Base-by-base conservation (phyloP, 257 asterid genomes). In the Nicotiana sylvestris region DNA sequence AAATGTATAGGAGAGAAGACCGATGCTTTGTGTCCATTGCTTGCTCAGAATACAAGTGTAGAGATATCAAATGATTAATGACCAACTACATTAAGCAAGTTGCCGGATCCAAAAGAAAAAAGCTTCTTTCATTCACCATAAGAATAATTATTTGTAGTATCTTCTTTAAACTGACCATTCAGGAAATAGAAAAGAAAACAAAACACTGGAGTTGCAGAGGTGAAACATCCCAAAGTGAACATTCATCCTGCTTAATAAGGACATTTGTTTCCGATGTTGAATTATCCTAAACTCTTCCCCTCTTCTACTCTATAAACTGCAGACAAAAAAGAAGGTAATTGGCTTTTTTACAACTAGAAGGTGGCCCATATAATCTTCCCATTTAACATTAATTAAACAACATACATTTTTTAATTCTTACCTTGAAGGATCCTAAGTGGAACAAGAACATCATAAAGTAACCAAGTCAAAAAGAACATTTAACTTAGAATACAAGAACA, bases 1-100 rank as follows among this genome's bases (percentile, higher is more conserved):
- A 92, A 92, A 95, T 76, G 99, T 90, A 84, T 92, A 94, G 18
- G 99, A 95, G 77, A 95, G 93, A 87, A 95, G 93, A 81, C 99
- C 99, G 82, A 95, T 87, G 87, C 97, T 94, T 84, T 92, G 97
- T 82, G 96, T 94, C 90, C 82, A 76, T 86, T 84, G 91, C 94
- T 98, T 95, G 94, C 85, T 79, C 78, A 79, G 80, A 81, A 72
- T 62, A 64, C 80, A 68, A 84, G 82, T 32, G 81, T 77, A 84
- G 65, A 51, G 9, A 89, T 69, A 78, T 49, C 46, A 57, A 84
- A 66, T 57, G 83, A 46, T 55, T 74, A 74, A 74, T 25, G 79
- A 25, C 30, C 79, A 74, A 66, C 76, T 66, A 49, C 39, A 3
- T 39, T 11, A 12, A 74, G 39, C 30, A 72, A 74, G 9, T 74